phyloP scores from a whole-genome alignment of 2,329 filamentous ascomycete genomes.

The Monosporascus sp. region DNA sequence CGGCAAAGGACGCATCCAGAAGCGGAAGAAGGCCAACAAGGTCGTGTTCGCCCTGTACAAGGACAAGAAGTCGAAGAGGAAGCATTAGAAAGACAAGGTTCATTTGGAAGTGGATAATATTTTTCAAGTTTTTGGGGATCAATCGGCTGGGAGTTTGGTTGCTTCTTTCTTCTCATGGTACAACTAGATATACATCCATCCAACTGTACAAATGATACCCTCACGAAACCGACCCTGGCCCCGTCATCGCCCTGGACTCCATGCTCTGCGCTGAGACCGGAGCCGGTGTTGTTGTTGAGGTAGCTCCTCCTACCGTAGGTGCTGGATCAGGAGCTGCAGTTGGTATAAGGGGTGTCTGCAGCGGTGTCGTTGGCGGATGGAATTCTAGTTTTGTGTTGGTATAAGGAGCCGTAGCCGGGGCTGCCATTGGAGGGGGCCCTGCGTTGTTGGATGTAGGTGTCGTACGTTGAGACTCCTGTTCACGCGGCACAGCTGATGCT shows the following conservation, averaged over 20 bases:
- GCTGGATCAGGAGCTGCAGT: not conserved
- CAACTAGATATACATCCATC: constrained; percentile 15
- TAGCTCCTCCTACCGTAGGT: constrained; percentile 4
- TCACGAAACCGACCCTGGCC: constrained; percentile 7
- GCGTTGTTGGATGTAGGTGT: not conserved
- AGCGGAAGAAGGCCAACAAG: constrained; percentile 48
- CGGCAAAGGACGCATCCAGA: constrained; percentile 50
- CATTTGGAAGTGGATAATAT: constrained; percentile 20
- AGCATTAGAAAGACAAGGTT: constrained; percentile 12
- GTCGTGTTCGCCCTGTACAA: constrained; percentile 58
- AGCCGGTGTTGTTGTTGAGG: constrained; percentile 4
- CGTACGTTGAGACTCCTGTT: not conserved
- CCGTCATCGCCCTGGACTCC: constrained; percentile 4
- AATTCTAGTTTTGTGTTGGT: not conserved
- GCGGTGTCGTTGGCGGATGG: not conserved
- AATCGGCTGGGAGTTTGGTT: constrained; percentile 21
- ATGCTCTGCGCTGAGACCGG: constrained; percentile 1
- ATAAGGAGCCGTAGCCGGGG: not conserved
- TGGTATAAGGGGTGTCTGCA: not conserved
- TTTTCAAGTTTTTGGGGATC: not conserved
- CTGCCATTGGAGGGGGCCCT: not conserved
- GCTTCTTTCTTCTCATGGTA: constrained; percentile 13
- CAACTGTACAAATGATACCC: constrained; percentile 21
- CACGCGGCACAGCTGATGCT: not conserved
- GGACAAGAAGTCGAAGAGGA: constrained; percentile 41